Evolutionary conservation across 805 yeast genomes (phyloP).

Genomic region (Ogataea neopini): DNA sequence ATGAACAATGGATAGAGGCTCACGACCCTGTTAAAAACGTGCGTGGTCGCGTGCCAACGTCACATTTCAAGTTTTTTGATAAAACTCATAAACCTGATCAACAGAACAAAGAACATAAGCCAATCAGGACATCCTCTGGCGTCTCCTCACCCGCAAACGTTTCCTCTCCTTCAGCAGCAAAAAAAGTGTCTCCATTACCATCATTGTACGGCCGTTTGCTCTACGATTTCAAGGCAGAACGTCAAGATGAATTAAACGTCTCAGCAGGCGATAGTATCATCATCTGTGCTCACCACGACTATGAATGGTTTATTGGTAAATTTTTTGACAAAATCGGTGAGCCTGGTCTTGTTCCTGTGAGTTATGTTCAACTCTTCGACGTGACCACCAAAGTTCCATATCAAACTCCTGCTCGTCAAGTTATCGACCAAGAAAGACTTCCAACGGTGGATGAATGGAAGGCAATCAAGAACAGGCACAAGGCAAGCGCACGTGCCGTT

Average conservation of each 20-base stretch:
- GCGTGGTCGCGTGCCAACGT: slow-evolving; percentile 84
- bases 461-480: slow-evolving; percentile 82
- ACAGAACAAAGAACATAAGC: not conserved
- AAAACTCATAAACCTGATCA: slow-evolving; percentile 45
- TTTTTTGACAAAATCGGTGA: slow-evolving; percentile 95
- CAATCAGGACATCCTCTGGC: slow-evolving; percentile 13
- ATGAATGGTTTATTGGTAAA: slow-evolving; percentile 97
- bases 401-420: slow-evolving; percentile 47
- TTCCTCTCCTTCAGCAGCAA: slow-evolving; percentile 24
- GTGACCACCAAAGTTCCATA: slow-evolving; percentile 63
- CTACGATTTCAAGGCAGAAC: slow-evolving; percentile 83
- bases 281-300: slow-evolving; percentile 93
- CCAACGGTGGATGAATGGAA: slow-evolving; percentile 98
- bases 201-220: slow-evolving; percentile 78
- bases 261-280: slow-evolving; percentile 85
- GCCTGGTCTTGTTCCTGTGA: slow-evolving; percentile 93
- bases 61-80: slow-evolving; percentile 78
- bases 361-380: slow-evolving; percentile 85
- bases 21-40: slow-evolving; percentile 77
- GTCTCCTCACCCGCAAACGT: not conserved
- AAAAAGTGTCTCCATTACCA: slow-evolving; percentile 27
- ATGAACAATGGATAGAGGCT: slow-evolving; percentile 75
- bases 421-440: slow-evolving; percentile 62
- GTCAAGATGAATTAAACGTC: slow-evolving; percentile 82
- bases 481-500: slow-evolving; percentile 70